A percentile compares a stretch with the other conserved stretches of the same genome.
These are phyloP conservation scores for Rhizomucor miehei DNA, from an alignment of 371 early-diverging fungal genomes.

Conservation along the genomic window DNA sequence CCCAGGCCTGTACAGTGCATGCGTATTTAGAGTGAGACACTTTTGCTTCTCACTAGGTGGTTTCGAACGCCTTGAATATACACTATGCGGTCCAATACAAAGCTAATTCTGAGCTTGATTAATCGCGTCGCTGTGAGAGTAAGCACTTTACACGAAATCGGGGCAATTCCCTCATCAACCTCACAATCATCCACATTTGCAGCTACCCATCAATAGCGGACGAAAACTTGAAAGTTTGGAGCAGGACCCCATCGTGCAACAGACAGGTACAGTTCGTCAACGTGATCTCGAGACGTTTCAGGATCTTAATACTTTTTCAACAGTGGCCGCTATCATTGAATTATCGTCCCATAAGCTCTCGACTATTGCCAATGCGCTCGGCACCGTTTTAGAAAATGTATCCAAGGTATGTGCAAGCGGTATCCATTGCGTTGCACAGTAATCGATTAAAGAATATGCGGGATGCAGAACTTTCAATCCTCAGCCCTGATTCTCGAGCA, in stretches of 20 bases:
- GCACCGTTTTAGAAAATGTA: slow-evolving; percentile 58
- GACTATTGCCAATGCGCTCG: slow-evolving; percentile 53
- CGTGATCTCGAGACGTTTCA: slow-evolving; percentile 4
- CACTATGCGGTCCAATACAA: slow-evolving; percentile 41
- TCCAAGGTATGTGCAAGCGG: slow-evolving; percentile 51
- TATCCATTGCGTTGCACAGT: no score
- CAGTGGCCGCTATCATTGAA: slow-evolving; percentile 63
- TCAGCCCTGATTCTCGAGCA: slow-evolving; percentile 37
- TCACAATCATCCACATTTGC: not conserved
- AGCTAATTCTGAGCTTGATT: slow-evolving; percentile 49
- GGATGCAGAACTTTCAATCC: slow-evolving; percentile 12
- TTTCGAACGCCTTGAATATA: no score
- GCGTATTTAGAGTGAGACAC: no score
- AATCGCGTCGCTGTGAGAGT: slow-evolving; percentile 53
- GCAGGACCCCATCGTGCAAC: slow-evolving; percentile 65
- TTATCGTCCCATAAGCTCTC: slow-evolving; percentile 59
- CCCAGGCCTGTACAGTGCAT: no score
- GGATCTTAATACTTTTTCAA: not conserved
- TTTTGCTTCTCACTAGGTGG: no score
- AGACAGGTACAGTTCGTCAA: slow-evolving; percentile 38
- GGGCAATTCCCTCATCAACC: not conserved
- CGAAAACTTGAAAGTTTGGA: slow-evolving; percentile 56
- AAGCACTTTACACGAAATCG: slow-evolving; percentile 11
- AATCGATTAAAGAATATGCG: not conserved
- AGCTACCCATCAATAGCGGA: slow-evolving; percentile 63